These are phyloP conservation scores for Coccinonectria pachysandricola DNA, from an alignment of 2,329 filamentous ascomycete species.

Conservation along the genomic window DNA sequence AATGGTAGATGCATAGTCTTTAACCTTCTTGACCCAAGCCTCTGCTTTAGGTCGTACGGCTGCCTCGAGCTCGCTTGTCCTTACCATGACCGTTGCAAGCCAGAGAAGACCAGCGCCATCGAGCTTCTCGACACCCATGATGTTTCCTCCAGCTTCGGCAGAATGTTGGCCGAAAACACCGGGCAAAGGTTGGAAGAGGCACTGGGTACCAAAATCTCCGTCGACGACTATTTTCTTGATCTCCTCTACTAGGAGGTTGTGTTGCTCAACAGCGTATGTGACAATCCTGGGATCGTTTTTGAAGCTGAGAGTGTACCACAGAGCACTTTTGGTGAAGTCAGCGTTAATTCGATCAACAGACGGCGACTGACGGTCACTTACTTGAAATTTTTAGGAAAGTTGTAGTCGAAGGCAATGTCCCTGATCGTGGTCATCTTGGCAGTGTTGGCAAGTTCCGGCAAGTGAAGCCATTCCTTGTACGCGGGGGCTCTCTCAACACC, in stretches of 20 bases:
- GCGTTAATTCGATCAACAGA: neutral
- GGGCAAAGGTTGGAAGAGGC: conserved; percentile 7
- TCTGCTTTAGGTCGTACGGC: conserved; percentile 5
- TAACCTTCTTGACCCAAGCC: conserved; percentile 4
- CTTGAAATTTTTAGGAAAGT: conserved; percentile 8
- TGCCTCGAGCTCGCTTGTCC: conserved; percentile 5
- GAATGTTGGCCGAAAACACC: conserved; percentile 6
- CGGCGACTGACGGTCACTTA: neutral
- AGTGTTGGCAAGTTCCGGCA: conserved; percentile 8
- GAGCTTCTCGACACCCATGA: conserved; percentile 9
- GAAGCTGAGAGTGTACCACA: conserved; percentile 9
- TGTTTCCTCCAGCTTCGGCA: conserved; percentile 7
- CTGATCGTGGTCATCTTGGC: conserved; percentile 9
- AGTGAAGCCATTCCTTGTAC: conserved; percentile 10
- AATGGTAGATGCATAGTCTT: conserved; percentile 6
- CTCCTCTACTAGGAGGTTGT: conserved; percentile 7
- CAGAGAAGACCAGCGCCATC: conserved; percentile 7
- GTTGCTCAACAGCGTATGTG: conserved; percentile 6
- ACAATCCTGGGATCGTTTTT: conserved; percentile 9
- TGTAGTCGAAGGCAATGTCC: conserved; percentile 11
- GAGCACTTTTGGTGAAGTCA: conserved; percentile 6
- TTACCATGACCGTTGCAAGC: conserved; percentile 5
- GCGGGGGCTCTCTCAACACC: conserved; percentile 7
- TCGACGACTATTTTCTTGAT: conserved; percentile 7
- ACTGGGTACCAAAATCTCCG: conserved; percentile 8